Evolutionary conservation across 192 early-diverging fungal species (phyloP).

Genomic region (Irineochytrium annulatum): DNA sequence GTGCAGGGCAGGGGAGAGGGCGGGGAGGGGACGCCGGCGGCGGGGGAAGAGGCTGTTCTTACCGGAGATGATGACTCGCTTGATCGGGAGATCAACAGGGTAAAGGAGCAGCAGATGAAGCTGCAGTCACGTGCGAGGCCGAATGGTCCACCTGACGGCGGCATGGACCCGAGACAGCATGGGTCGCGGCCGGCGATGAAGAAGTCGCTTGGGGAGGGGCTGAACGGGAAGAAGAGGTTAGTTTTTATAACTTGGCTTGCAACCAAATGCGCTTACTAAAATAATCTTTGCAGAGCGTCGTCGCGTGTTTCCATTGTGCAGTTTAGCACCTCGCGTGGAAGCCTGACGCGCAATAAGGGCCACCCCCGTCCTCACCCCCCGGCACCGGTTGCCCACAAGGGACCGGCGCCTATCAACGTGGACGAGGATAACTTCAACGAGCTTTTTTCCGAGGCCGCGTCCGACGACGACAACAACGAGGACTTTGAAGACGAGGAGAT

Average conservation of each 20-base stretch:
- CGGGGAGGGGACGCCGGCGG: too few species aligned
- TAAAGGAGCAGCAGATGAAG: not conserved
- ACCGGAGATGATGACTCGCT: too few species aligned
- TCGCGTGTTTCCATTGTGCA: not conserved
- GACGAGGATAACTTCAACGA: not conserved
- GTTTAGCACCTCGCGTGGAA: not conserved
- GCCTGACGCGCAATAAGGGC: not conserved
- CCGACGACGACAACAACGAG: not conserved
- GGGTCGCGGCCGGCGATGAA: not conserved
- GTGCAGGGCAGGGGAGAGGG: too few species aligned
- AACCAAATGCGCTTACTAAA: not conserved
- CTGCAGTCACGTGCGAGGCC: not conserved
- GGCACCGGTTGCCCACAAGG: not conserved
- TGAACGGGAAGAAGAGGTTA: not conserved
- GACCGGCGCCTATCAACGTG: not conserved
- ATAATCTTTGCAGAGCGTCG: not conserved
- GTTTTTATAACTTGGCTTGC: not conserved
- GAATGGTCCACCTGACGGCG: not conserved
- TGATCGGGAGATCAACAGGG: too few species aligned
- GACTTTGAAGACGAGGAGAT: constrained; percentile 2
- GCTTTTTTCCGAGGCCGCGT: not conserved
- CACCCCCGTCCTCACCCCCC: not conserved
- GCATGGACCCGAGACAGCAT: not conserved
- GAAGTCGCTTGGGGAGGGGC: not conserved
- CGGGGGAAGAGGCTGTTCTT: too few species aligned